phyloP scores from a whole-genome alignment of 108 stramenopile species.

The Parmales sp. region DNA sequence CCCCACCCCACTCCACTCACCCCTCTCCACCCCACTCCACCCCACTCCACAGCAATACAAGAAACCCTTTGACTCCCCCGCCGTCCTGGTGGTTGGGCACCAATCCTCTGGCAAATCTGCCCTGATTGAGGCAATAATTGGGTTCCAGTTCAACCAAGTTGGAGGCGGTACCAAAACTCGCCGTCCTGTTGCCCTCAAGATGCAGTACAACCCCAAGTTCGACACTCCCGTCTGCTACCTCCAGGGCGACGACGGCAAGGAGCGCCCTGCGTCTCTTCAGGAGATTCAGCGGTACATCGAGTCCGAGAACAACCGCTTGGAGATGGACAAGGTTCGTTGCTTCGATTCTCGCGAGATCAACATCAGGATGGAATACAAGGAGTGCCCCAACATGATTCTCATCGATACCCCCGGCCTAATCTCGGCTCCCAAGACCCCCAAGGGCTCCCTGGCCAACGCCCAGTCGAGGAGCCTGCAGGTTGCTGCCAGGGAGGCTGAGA shows the following conservation, averaged over 20 bases:
- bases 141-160: constrained; percentile 92
- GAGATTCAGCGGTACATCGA: constrained; percentile 82
- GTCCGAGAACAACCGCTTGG: constrained; percentile 70
- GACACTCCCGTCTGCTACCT: constrained; percentile 65
- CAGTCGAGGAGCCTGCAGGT: constrained; percentile 64
- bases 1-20: not conserved
- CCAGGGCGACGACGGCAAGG: constrained; percentile 52
- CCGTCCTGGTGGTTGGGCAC: constrained; percentile 84
- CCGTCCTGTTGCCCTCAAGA: constrained; percentile 76
- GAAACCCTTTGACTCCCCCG: constrained; percentile 89
- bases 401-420: constrained; percentile 88
- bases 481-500: constrained; percentile 73
- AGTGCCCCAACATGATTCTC: constrained; percentile 88
- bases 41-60: constrained; percentile 65
- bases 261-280: constrained; percentile 41
- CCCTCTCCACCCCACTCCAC: not conserved
- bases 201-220: constrained; percentile 89
- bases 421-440: constrained; percentile 52
- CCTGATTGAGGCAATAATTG: constrained; percentile 87
- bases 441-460: constrained; percentile 39
- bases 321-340: constrained; percentile 68
- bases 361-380: constrained; percentile 86
- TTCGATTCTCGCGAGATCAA: constrained; percentile 83
- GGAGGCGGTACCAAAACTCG: constrained; percentile 88
- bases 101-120: constrained; percentile 86